Base-by-base conservation (phyloP, 2,329 filamentous ascomycete species). In the Colletotrichum caudatum region DNA sequence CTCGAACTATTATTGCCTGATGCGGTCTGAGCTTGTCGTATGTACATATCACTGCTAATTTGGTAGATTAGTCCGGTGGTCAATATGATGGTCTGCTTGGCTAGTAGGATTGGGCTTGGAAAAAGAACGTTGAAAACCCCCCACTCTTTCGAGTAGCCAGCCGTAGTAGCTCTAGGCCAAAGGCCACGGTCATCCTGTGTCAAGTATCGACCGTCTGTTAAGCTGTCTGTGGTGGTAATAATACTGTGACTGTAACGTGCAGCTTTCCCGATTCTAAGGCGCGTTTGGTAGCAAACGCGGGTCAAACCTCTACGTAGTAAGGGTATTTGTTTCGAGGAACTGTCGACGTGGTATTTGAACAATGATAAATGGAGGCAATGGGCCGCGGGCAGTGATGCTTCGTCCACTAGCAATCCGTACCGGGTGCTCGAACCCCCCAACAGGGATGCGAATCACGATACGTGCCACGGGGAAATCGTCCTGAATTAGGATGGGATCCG, bases 1-100 rank as follows among this genome's bases (percentile, higher is more conserved):
- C 48, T 29, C 11, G 16, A 9, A 6, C 14, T 1, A 23, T 61
- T 18, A n/a, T 50, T 18, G 23, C 8, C 35, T 35, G 44, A 48
- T 33, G 16, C 6, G 12, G 12, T 33, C n/a, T 35, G 12, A 51
- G 59, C 59, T 37, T 20, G 29, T 14, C 11, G 39, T 51, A 33
- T 12, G 39, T 62, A 33, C n/a, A 62, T 33, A n/a, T n/a, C 11
- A 50, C 35, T 18, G 29, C 59, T 62, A 35, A 39, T 62, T 37
- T 16, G 44, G 33, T 20, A 51, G 44, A 33, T 39, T 48, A 9
- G 44, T 39, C 59, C 44, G 44, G 44, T 9, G 26, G 33, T 16
- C 5, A 5, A n/a, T 23, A 39, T 14, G 44, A 20, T 35, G 46
- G 12, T 48, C 20, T 26, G 23, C 58, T 37, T 61, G 44, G 44